Base-by-base conservation (phyloP, 2,329 filamentous ascomycete species). In the Neurospora sp. region DNA sequence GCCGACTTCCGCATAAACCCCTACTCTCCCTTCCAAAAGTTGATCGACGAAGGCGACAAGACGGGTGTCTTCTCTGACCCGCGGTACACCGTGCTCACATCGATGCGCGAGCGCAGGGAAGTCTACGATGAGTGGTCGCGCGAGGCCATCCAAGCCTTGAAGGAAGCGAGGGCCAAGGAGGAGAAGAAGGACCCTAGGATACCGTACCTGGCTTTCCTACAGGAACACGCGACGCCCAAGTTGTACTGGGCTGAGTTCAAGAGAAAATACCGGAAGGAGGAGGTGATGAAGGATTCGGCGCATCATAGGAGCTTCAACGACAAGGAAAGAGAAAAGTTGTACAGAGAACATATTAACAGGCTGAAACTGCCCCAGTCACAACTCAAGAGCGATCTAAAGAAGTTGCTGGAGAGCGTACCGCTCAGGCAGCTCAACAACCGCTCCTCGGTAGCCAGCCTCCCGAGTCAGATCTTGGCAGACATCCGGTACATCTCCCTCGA, bases 241-340 rank as follows among this genome's bases (percentile, higher is more conserved):
- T 85, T 99, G 1, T 99, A 97, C 83, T 99, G 96, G 96, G 91
- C 92, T 0, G 96, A 99, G 78, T 99, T 99, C 81, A 93, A 92
- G 76, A 86, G 96, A 40, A 99, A 97, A 78, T 96, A 89, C 80
- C 91, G 91, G 74, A 94, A 91, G 73, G 93, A 97, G 73, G 80
- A 87, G 0, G 86, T 89, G 68, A 93, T 99, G 91, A 91, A 90
- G 71, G 91, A 95, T 71, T 83, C 87, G 38, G 12, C 52, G 15
- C 52, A 36, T 62, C 28, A 62, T 3, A 10, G 52, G 52, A 86
- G 84, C 67, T 83, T 94, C 33, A 82, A 83, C 40, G 92, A 95
- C 76, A 92, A 91, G 78, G 92, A 95, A 68, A 86, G 91, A 40
- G 92, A 96, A 77, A 93, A 91, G 80, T 83, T 88, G 68, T 96